Percentiles rank a stretch among this genome's conserved stretches.
These are phyloP conservation scores for Boletus huronensis DNA, from an alignment of 768 basidiomycete genomes.

Conservation along the genomic window DNA sequence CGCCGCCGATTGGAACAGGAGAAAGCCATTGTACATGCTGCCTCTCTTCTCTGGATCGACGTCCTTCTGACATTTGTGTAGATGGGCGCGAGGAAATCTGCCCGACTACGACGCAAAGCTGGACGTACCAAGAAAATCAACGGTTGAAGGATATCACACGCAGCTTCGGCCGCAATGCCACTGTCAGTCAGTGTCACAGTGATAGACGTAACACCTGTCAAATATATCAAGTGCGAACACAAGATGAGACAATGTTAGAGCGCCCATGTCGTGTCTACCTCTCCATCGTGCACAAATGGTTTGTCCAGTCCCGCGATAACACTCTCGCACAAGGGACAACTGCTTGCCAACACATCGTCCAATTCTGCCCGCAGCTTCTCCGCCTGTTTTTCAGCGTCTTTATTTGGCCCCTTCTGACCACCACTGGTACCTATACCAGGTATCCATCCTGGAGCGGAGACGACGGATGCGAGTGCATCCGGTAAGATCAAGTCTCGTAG, in stretches of 20 bases:
- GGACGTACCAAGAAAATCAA: constrained; percentile 81
- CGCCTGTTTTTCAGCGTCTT: constrained; percentile 55
- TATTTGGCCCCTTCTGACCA: constrained; percentile 41
- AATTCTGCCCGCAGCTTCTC: constrained; percentile 80
- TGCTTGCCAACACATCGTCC: constrained; percentile 85
- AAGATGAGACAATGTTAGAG: constrained; percentile 37
- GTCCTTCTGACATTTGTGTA: constrained; percentile 26
- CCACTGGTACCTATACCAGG: constrained; percentile 56
- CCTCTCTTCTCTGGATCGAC: background rate
- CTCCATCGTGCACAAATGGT: constrained; percentile 78
- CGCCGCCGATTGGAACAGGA: constrained; percentile 50
- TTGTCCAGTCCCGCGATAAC: constrained; percentile 83
- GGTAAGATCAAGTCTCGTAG: constrained; percentile 91
- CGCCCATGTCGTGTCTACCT: constrained; percentile 75
- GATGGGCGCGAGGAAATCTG: constrained; percentile 82
- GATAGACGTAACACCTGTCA: constrained; percentile 10
- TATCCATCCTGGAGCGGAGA: constrained; percentile 77
- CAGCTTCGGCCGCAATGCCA: background rate
- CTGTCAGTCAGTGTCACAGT: background rate
- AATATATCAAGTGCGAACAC: background rate
- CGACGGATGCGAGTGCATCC: constrained; percentile 83
- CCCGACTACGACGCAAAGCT: constrained; percentile 65
- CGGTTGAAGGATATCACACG: constrained; percentile 42
- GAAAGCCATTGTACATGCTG: constrained; percentile 23
- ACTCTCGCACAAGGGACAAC: constrained; percentile 91